phyloP scores from a whole-genome alignment of 2,329 filamentous ascomycete species.

The Calonectria montana region DNA sequence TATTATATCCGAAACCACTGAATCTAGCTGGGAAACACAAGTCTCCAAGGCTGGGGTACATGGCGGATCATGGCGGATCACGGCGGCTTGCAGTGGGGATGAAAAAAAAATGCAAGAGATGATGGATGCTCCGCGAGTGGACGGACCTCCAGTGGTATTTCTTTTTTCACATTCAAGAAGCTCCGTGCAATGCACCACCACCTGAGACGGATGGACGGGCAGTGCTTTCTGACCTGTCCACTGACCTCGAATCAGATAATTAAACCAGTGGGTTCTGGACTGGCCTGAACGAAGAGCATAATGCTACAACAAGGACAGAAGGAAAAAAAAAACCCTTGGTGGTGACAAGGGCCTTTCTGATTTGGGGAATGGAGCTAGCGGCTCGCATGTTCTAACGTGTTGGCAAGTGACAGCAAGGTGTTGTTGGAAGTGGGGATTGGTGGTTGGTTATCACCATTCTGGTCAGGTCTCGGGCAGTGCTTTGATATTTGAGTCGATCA shows the following conservation, averaged over 20 bases:
- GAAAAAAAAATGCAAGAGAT: conserved; percentile 24
- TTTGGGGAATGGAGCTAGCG: conserved; percentile 5
- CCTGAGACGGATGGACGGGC: conserved; percentile 4
- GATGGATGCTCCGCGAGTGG: conserved; percentile 15
- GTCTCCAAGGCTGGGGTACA: conserved; percentile 1
- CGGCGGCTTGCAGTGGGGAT: conserved; percentile 19
- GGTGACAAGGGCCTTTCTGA: neutral
- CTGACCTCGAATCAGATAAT: conserved; percentile 1
- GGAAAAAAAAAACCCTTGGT: neutral
- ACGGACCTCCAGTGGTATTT: conserved; percentile 15
- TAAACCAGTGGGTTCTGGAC: conserved; percentile 10
- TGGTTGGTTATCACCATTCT: neutral
- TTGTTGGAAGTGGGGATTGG: conserved; percentile 7
- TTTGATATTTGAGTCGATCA: conserved; percentile 15
- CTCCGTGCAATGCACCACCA: neutral
- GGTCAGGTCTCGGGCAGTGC: conserved; percentile 10
- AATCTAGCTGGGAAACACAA: neutral
- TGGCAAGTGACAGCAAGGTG: conserved; percentile 4
- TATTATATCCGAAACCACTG: neutral
- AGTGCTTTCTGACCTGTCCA: neutral
- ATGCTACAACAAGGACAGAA: neutral
- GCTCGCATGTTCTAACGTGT: neutral
- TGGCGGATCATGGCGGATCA: neutral
- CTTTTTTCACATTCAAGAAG: conserved; percentile 16
- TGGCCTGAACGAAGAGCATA: conserved; percentile 1